Evolutionary conservation across 495 filamentous ascomycete genomes (phyloP), one percentile per base, ranked within the genome.

Genomic region (Annulohypoxylon maeteangense): DNA sequence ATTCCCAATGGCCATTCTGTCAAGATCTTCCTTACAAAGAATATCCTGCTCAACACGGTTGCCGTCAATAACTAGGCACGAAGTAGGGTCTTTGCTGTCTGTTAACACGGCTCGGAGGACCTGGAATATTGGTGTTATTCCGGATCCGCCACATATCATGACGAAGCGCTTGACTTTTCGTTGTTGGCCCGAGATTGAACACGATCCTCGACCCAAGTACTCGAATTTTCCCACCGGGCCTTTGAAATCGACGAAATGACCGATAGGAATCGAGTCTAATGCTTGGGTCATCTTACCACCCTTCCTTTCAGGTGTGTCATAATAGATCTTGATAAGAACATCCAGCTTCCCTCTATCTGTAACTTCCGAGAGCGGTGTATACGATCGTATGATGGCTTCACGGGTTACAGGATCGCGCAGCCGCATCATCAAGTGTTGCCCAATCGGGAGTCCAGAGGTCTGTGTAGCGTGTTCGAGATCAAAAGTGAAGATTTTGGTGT

Each of bases 121-220:
- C 68, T 97, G 92, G 81, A 90, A 97, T 61, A 98, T 92, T 0
- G 95, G 95, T 42, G 95, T 98, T 72, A 98, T 92, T 2, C 95
- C 95, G 2, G 88, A 92, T 36, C 95, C 95, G 29, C 87, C 95
- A 67, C 92, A 95, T 54, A 98, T 91, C 95, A 98, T 97, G 70
- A 89, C 83, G 78, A 98, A 94, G 23, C 83, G 85, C 42, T 84
- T 84, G 1, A 97, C 88, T 1, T 68, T 78, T 12, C 91, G 78
- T 66, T 86, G 79, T 34, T 81, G 82, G 3, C 87, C 89, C 38
- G 87, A 86, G 36, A 97, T 80, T 0, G 83, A 70, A 65, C 93
- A 91, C 7, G 79, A 69, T 0, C 95, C 93, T 1, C 82, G 76
- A 2, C 91, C 91, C 0, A 89, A 79, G 71, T 98, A 98, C 72